phyloP scores from a whole-genome alignment of 78 protist genomes.

The Dictyostelium intermedium region DNA sequence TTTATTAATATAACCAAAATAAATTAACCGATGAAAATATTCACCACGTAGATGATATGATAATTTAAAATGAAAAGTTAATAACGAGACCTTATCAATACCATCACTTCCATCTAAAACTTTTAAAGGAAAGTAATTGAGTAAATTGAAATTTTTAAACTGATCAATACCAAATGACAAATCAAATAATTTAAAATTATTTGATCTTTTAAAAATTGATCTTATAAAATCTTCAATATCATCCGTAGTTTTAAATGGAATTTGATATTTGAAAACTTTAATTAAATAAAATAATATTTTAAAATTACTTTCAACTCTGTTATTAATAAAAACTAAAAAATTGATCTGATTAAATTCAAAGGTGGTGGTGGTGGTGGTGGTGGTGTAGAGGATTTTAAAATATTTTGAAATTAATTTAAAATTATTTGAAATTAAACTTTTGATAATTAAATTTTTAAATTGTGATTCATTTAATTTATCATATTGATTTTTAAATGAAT shows the following conservation, averaged over 20 bases:
- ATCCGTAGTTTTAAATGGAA: not conserved
- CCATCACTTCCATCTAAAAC: not conserved
- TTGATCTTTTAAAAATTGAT: not conserved
- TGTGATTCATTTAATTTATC: not conserved
- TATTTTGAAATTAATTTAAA: not conserved
- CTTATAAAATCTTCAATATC: not conserved
- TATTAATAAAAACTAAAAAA: too few relatives aligned
- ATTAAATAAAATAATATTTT: not conserved
- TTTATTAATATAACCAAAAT: too few relatives aligned
- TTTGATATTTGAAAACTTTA: not conserved
- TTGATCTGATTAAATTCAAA: too few relatives aligned
- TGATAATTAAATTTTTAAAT: not conserved
- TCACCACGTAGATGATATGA: too few relatives aligned
- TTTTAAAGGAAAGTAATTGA: not conserved
- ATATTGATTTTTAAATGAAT: not conserved
- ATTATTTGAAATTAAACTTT: too few relatives aligned
- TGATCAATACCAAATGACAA: not conserved
- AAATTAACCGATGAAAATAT: too few relatives aligned
- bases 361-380: too few relatives aligned
- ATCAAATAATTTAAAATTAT: not conserved
- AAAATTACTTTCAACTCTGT: too few relatives aligned
- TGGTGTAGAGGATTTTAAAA: too few relatives aligned
- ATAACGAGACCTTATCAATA: too few relatives aligned
- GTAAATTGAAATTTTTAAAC: not conserved
- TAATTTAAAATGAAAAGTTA: too few relatives aligned